phyloP scores from a whole-genome alignment of 2,329 filamentous ascomycete genomes.

The Fusarium kyushuense region DNA sequence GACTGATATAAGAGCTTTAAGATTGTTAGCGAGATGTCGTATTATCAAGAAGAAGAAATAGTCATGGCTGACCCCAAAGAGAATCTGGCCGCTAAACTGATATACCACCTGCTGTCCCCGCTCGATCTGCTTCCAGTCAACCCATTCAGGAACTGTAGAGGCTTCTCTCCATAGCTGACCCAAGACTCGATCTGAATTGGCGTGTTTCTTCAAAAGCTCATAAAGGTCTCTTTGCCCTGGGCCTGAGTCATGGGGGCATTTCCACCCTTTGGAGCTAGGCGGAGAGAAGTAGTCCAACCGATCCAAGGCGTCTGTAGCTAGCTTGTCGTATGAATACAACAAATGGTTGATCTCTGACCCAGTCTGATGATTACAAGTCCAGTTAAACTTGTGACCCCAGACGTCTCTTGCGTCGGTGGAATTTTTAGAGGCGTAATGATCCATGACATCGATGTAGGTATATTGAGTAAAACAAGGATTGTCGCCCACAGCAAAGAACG shows the following conservation, averaged over 20 bases:
- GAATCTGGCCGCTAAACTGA: slow-evolving; percentile 75
- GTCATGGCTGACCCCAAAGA: slow-evolving; percentile 64
- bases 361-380: slow-evolving; percentile 73
- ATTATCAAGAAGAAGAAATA: background rate
- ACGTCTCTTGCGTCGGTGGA: slow-evolving; percentile 28
- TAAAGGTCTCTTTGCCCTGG: slow-evolving; percentile 69
- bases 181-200: slow-evolving; percentile 65
- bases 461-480: background rate
- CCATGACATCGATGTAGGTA: slow-evolving; percentile 19
- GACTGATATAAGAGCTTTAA: slow-evolving; percentile 70
- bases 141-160: slow-evolving; percentile 77
- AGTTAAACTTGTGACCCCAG: slow-evolving; percentile 70
- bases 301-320: slow-evolving; percentile 75
- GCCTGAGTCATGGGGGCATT: slow-evolving; percentile 47
- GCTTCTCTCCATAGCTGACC: slow-evolving; percentile 73
- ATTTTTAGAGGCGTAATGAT: slow-evolving; percentile 4
- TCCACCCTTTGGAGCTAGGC: slow-evolving; percentile 44
- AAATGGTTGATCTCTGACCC: slow-evolving; percentile 69
- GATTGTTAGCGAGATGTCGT: background rate
- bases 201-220: slow-evolving; percentile 69
- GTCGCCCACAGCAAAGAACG: background rate
- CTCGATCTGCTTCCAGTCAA: slow-evolving; percentile 80
- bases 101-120: slow-evolving; percentile 83
- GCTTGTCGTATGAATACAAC: slow-evolving; percentile 74
- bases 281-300: slow-evolving; percentile 70